phyloP scores from a whole-genome alignment of 169 alveolate species.

The Cyclospora cayetanensis region DNA sequence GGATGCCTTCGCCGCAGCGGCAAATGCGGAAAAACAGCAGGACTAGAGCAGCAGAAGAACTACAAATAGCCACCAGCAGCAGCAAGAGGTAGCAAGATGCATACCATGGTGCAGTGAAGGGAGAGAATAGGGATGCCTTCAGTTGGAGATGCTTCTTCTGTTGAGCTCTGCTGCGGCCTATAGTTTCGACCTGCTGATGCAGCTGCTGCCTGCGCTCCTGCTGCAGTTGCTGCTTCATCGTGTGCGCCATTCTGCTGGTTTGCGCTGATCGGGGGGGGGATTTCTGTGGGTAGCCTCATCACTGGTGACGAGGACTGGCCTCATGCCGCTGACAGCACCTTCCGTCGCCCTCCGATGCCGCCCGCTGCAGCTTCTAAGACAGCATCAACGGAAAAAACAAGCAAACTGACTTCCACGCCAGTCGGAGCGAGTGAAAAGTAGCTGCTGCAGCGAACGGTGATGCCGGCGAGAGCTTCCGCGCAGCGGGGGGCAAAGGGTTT shows the following conservation, averaged over 20 bases:
- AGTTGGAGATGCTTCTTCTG: background rate
- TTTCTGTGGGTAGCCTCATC: no score
- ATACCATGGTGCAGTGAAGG: background rate
- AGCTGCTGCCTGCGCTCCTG: background rate
- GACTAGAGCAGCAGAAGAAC: background rate
- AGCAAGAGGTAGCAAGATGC: constrained; percentile 45
- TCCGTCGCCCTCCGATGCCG: no score
- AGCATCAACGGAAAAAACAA: no score
- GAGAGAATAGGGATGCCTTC: constrained; percentile 6
- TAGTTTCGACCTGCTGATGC: background rate
- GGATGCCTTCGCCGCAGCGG: background rate
- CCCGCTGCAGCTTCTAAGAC: no score
- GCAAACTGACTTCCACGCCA: no score
- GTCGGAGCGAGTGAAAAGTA: no score
- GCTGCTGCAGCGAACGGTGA: no score
- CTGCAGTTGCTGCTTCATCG: constrained; percentile 30
- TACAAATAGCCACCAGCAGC: background rate
- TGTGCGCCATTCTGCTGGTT: background rate
- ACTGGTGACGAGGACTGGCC: no score
- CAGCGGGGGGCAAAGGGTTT: no score
- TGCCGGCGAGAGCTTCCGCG: no score
- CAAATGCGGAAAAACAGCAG: background rate
- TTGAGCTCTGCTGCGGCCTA: constrained; percentile 1
- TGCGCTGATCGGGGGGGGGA: no score
- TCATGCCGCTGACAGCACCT: no score